Conservation (phyloP, 768 basidiomycete species). For the Pulveroboletus ravenelii region DNA sequence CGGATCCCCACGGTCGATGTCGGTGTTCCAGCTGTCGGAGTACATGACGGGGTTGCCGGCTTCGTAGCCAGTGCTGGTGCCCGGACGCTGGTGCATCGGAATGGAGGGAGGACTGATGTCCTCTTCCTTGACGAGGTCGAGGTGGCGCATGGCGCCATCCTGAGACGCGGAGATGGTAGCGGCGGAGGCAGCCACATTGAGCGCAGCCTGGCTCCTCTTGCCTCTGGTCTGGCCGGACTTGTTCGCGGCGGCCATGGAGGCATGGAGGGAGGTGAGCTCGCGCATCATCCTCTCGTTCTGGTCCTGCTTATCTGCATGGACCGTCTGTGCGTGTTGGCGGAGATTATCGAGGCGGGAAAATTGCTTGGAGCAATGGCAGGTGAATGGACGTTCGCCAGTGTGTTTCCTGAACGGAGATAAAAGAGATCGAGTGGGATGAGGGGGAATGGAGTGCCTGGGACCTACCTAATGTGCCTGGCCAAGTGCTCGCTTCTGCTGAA, state of each 20-base stretch:
- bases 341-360: slow-evolving; percentile 97
- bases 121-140: slow-evolving; percentile 40
- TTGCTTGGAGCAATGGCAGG: slow-evolving; percentile 92
- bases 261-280: slow-evolving; percentile 78
- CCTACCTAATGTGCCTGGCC: slow-evolving; percentile 90
- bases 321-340: slow-evolving; percentile 94
- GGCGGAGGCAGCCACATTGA: neutral
- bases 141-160: slow-evolving; percentile 15
- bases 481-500: slow-evolving; percentile 95
- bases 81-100: slow-evolving; percentile 51
- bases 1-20: slow-evolving; percentile 35
- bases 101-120: slow-evolving; percentile 28
- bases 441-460: slow-evolving; percentile 22
- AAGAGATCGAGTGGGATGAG: slow-evolving; percentile 20
- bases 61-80: slow-evolving; percentile 73
- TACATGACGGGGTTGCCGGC: slow-evolving; percentile 35
- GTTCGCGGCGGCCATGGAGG: slow-evolving; percentile 62
- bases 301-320: slow-evolving; percentile 90
- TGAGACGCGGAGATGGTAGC: slow-evolving; percentile 12
- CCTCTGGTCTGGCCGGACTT: slow-evolving; percentile 36
- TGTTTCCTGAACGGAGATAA: slow-evolving; percentile 68
- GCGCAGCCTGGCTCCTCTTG: slow-evolving; percentile 34
- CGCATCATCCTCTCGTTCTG: slow-evolving; percentile 91
- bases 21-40: slow-evolving; percentile 33
- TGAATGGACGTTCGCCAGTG: slow-evolving; percentile 94